Evolutionary conservation across 1,139 yeast genomes (phyloP).

Genomic region (Martiniozyma asiatica): DNA sequence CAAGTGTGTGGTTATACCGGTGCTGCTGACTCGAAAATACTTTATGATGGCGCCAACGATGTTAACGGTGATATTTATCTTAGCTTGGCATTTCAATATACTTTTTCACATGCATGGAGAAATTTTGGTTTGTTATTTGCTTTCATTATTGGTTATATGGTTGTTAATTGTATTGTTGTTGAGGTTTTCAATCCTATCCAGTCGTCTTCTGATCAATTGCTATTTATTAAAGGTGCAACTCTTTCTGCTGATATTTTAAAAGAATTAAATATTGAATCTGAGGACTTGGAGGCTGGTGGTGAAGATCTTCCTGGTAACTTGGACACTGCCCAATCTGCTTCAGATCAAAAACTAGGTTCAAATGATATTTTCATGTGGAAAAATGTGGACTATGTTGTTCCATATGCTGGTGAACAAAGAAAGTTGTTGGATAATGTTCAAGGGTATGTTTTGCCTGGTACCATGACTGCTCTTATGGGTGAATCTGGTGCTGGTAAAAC

Average conservation of each 20-base stretch:
- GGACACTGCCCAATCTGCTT: conserved; percentile 28
- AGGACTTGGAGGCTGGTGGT: neutral
- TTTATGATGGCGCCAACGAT: conserved; percentile 28
- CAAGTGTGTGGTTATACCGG: conserved; percentile 39
- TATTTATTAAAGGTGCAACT: conserved; percentile 13
- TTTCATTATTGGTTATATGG: conserved; percentile 31
- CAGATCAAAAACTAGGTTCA: conserved; percentile 16
- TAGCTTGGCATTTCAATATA: conserved; percentile 25
- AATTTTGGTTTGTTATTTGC: conserved; percentile 37
- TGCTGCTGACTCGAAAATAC: conserved; percentile 24
- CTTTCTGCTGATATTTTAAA: conserved; percentile 15
- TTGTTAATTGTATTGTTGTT: conserved; percentile 22
- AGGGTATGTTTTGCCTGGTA: conserved; percentile 47
- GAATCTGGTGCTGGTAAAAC: conserved; percentile 67
- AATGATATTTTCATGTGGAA: conserved; percentile 33
- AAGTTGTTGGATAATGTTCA: conserved; percentile 37
- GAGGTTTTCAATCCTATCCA: conserved; percentile 21
- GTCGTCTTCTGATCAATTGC: conserved; percentile 14
- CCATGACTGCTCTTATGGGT: conserved; percentile 51
- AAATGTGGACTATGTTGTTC: conserved; percentile 26
- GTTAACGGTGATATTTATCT: conserved; percentile 35
- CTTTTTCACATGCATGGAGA: conserved; percentile 34
- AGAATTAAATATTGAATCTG: neutral
- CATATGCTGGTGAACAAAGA: conserved; percentile 28
- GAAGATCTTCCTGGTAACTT: conserved; percentile 43